Conservation (phyloP, 2,329 filamentous ascomycete genomes). For the Pseudogymnoascus sp. region DNA sequence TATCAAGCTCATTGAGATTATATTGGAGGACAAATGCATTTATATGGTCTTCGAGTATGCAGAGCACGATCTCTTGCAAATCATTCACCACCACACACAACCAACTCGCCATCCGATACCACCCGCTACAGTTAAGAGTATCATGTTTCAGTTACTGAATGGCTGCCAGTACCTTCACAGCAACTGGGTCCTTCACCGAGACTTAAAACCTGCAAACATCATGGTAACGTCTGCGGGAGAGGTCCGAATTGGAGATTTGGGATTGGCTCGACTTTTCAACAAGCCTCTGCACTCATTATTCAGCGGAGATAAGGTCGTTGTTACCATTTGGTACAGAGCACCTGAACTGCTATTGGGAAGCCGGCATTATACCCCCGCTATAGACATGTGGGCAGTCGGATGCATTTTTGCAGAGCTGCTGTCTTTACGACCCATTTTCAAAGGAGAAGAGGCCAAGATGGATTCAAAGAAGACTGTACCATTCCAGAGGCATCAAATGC, state of each 20-base stretch:
- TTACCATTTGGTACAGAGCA: conserved; percentile 98
- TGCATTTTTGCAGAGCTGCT: conserved; percentile 96
- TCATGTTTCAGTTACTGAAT: conserved; percentile 92
- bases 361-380: conserved; percentile 92
- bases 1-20: conserved; percentile 86
- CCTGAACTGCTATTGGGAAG: conserved; percentile 87
- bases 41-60: conserved; percentile 99
- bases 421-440: conserved; percentile 88
- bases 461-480: conserved; percentile 96
- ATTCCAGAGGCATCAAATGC: conserved; percentile 97
- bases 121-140: conserved; percentile 80
- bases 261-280: conserved; percentile 84
- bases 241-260: conserved; percentile 91
- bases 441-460: conserved; percentile 98
- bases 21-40: conserved; percentile 96
- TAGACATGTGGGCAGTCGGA: conserved; percentile 95
- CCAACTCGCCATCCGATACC: conserved; percentile 83
- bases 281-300: conserved; percentile 90
- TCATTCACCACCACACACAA: conserved; percentile 93
- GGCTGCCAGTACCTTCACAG: conserved; percentile 90
- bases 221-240: conserved; percentile 89
- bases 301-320: conserved; percentile 92
- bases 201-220: conserved; percentile 96
- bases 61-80: conserved; percentile 93
- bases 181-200: conserved; percentile 95